These are phyloP conservation scores for Colletotrichum chrysophilum DNA, from an alignment of 2,329 filamentous ascomycete genomes.

Conservation along the genomic window DNA sequence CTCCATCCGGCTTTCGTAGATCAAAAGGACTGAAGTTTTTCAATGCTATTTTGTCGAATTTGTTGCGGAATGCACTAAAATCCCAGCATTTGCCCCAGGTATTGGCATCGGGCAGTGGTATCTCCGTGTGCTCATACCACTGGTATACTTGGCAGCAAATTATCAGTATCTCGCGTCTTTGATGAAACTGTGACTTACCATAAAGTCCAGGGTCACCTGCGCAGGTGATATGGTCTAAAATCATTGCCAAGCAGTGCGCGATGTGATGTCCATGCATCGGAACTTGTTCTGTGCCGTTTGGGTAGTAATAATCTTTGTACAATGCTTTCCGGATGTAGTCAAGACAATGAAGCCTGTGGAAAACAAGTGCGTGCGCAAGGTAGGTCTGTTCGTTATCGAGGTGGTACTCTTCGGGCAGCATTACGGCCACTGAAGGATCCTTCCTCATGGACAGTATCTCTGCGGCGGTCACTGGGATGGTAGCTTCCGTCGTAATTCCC, in stretches of 20 bases:
- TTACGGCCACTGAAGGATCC: neutral
- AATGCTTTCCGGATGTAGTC: constrained; percentile 5
- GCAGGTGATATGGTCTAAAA: neutral
- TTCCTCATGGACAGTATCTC: neutral
- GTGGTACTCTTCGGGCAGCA: constrained; percentile 1
- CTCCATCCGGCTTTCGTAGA: neutral
- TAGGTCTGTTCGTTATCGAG: neutral
- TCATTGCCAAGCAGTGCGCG: constrained; percentile 3
- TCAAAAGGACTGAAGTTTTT: neutral
- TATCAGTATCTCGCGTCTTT: neutral
- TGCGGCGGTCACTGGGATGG: neutral
- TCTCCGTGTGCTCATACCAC: constrained; percentile 2
- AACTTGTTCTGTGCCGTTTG: neutral
- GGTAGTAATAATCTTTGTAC: constrained; percentile 7
- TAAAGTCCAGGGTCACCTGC: constrained; percentile 4
- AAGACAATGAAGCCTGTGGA: constrained; percentile 1
- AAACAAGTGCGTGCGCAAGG: neutral
- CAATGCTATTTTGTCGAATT: neutral
- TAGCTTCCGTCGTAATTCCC: neutral
- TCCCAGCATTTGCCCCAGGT: constrained; percentile 12
- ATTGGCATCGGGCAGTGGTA: constrained; percentile 1
- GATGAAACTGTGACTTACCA: neutral
- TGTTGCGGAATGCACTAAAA: neutral
- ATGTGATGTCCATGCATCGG: constrained; percentile 1
- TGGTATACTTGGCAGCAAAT: neutral